Percentiles rank a stretch among this genome's conserved stretches.
Evolutionary conservation across 768 basidiomycete genomes (phyloP).

Genomic region (Hemileccinum impolitum): DNA sequence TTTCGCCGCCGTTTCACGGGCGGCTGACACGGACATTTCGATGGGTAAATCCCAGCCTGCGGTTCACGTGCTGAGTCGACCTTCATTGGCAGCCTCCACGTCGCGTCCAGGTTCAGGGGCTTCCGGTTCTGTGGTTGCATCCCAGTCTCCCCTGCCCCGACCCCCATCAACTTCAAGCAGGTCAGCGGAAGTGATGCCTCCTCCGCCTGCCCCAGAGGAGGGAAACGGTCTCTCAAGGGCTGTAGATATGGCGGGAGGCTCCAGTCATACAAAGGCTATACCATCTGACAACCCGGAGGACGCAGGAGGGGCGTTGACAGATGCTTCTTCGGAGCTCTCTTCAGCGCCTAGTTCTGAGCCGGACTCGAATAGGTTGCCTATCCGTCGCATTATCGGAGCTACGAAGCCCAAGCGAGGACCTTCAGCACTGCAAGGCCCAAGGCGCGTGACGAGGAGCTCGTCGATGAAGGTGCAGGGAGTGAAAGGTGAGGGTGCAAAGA

Average conservation of each 20-base stretch:
- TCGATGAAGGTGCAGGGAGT: conserved; percentile 24
- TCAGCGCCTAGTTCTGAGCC: neutral
- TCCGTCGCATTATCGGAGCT: conserved; percentile 2
- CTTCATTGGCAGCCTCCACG: neutral
- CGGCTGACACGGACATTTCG: conserved; percentile 4
- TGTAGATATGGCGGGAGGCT: neutral
- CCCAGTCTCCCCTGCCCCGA: conserved; percentile 3
- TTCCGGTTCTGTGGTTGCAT: neutral
- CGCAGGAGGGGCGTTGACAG: neutral
- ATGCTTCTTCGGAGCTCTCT: neutral
- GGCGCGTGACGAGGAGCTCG: conserved; percentile 27
- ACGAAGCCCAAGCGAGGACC: conserved; percentile 20
- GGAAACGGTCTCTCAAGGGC: neutral
- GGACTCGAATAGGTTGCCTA: neutral
- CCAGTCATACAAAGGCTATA: neutral
- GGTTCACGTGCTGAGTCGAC: neutral
- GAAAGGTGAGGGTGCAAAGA: conserved; percentile 1
- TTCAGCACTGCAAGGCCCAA: conserved; percentile 7
- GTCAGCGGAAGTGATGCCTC: conserved; percentile 2
- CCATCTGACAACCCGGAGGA: neutral
- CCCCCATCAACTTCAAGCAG: neutral
- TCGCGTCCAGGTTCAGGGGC: neutral
- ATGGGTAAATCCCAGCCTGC: neutral
- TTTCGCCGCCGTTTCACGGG: neutral
- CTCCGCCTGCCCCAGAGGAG: neutral